A percentile compares a stretch with the other conserved stretches of the same genome.
Evolutionary conservation across 1,284 basidiomycete species (phyloP).

Genomic region (Malassezia pachydermatis): DNA sequence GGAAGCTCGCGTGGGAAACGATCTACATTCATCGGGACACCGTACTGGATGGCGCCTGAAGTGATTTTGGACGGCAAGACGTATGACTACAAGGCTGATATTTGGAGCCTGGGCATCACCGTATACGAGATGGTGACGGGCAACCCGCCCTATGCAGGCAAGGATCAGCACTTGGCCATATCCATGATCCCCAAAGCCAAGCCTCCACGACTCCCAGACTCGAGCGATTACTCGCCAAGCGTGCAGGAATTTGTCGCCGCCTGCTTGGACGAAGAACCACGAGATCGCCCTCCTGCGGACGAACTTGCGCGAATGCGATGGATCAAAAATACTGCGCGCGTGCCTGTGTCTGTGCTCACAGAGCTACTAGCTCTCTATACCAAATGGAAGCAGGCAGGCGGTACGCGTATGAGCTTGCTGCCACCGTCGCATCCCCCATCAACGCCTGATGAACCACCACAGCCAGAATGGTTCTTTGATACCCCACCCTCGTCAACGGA

Average conservation of each 20-base stretch:
- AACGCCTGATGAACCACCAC: constrained; percentile 1
- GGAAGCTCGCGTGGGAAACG: constrained; percentile 20
- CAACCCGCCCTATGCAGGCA: constrained; percentile 77
- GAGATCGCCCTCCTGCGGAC: constrained; percentile 73
- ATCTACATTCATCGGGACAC: constrained; percentile 50
- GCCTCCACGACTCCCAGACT: constrained; percentile 63
- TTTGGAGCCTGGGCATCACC: constrained; percentile 90
- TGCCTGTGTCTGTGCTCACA: constrained; percentile 57
- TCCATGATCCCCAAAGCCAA: constrained; percentile 79
- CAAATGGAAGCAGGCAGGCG: constrained; percentile 67
- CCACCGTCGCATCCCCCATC: neutral
- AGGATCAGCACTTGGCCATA: constrained; percentile 77
- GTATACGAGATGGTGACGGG: constrained; percentile 86
- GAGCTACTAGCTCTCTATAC: constrained; percentile 71
- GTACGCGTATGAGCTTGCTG: constrained; percentile 63
- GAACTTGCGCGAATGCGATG: constrained; percentile 84
- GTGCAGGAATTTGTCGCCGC: constrained; percentile 79
- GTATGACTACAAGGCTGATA: constrained; percentile 62
- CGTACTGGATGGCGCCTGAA: constrained; percentile 48
- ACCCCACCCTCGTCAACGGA: neutral
- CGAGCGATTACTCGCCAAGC: constrained; percentile 63
- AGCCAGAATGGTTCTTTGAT: constrained; percentile 15
- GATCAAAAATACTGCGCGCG: constrained; percentile 70
- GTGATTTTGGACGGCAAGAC: constrained; percentile 48
- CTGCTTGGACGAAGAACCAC: constrained; percentile 74